Evolutionary conservation across 2,329 filamentous ascomycete genomes (phyloP).

Genomic region (Penicillium sp.): DNA sequence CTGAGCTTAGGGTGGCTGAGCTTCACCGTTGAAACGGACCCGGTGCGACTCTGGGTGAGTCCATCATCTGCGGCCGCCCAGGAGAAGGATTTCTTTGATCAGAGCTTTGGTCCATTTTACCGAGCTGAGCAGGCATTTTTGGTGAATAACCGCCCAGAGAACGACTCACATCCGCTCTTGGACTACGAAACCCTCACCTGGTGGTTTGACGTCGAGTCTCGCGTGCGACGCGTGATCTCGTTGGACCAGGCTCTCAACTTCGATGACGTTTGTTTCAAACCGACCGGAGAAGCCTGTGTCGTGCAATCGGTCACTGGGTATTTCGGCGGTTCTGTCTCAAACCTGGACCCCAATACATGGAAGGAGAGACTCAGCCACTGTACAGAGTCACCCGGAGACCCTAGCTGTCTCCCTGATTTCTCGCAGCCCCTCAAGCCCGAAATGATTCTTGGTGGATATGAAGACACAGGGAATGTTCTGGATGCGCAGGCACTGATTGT

Average conservation of each 20-base stretch:
- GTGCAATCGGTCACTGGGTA: constrained; percentile 91
- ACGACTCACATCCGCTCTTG: constrained; percentile 70
- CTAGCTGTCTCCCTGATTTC: constrained; percentile 78
- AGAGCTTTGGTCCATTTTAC: constrained; percentile 93
- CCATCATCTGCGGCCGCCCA: constrained; percentile 84
- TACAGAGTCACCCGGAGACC: constrained; percentile 68
- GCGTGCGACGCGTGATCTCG: constrained; percentile 70
- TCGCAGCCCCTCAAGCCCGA: constrained; percentile 82
- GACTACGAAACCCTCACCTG: constrained; percentile 84
- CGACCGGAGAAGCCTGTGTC: constrained; percentile 82
- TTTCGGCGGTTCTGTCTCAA: constrained; percentile 66
- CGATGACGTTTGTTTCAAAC: constrained; percentile 90
- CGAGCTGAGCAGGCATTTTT: constrained; percentile 90
- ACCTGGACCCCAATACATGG: constrained; percentile 68
- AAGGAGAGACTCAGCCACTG: constrained; percentile 69
- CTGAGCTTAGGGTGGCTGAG: constrained; percentile 84
- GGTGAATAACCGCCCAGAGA: constrained; percentile 74
- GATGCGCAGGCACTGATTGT: constrained; percentile 78
- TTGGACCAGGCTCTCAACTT: constrained; percentile 65
- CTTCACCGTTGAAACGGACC: constrained; percentile 87
- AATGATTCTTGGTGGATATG: constrained; percentile 81
- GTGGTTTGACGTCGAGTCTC: constrained; percentile 90
- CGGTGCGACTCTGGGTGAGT: constrained; percentile 93
- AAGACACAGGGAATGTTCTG: constrained; percentile 60
- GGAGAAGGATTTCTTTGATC: constrained; percentile 92